Conservation (phyloP, 169 alveolate species). For the Plasmodium gallinaceum region DNA sequence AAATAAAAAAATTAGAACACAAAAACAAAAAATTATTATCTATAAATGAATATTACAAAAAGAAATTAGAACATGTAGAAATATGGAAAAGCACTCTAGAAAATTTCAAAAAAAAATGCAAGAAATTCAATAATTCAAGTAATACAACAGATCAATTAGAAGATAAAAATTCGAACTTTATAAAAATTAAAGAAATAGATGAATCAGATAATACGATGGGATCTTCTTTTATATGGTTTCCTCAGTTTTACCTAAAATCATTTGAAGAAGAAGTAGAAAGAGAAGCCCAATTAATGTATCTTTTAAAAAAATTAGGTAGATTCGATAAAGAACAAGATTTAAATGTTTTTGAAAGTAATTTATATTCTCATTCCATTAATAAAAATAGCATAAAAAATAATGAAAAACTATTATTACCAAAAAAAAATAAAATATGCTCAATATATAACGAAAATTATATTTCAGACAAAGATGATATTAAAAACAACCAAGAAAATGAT, state of each 20-base stretch:
- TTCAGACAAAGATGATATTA: too few species aligned
- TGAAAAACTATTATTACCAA: too few species aligned
- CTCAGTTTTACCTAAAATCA: conserved; percentile 17
- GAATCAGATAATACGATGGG: neutral
- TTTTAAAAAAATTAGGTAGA: conserved; percentile 32
- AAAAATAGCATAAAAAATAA: too few species aligned
- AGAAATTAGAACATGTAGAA: conserved; percentile 50
- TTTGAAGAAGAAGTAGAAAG: conserved; percentile 25
- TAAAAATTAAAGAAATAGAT: neutral
- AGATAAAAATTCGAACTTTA: neutral
- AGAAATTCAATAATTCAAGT: neutral
- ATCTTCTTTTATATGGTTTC: conserved; percentile 6
- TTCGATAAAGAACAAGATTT: conserved; percentile 1
- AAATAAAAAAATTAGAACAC: conserved; percentile 27
- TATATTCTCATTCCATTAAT: neutral
- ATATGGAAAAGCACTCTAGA: conserved; percentile 25
- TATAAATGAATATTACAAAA: conserved; percentile 45
- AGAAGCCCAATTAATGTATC: conserved; percentile 48
- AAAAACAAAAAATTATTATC: conserved; percentile 22
- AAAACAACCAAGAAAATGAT: too few species aligned
- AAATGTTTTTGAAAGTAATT: neutral
- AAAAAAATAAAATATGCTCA: too few species aligned
- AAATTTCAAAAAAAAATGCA: neutral
- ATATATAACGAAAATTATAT: too few species aligned
- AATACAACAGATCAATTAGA: neutral